phyloP scores from a whole-genome alignment of 2,329 filamentous ascomycete species.

The Trichoderma harzianum region DNA sequence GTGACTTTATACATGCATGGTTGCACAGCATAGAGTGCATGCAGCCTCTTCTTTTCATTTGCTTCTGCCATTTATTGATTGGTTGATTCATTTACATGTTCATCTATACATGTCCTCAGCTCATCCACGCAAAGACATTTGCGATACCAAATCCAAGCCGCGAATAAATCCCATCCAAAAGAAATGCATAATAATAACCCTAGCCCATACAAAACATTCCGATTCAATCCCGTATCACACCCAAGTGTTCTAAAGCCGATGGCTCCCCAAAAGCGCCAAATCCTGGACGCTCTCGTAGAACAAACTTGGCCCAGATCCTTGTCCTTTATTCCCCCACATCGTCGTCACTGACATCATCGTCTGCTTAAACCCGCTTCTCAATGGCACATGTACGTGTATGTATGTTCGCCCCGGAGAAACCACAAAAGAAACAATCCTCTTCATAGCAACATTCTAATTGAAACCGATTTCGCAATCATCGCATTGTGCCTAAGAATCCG shows the following conservation, averaged over 20 bases:
- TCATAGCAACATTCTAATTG: background rate
- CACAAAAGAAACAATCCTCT: background rate
- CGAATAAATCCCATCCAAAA: background rate
- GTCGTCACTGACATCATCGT: background rate
- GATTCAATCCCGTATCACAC: background rate
- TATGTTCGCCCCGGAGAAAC: background rate
- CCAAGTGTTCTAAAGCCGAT: background rate
- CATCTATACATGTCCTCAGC: background rate
- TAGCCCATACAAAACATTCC: background rate
- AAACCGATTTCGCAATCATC: background rate
- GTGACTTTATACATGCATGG: background rate
- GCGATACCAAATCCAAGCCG: background rate
- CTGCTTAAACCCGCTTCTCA: background rate
- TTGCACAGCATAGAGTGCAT: background rate
- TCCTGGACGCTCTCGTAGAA: background rate
- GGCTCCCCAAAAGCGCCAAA: background rate
- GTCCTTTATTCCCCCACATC: background rate
- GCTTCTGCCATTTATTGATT: background rate
- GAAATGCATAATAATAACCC: background rate
- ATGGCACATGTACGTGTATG: background rate
- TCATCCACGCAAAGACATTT: background rate
- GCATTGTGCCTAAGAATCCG: slow-evolving; percentile 19
- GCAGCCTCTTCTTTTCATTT: background rate
- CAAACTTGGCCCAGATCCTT: background rate
- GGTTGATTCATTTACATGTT: background rate